Evolutionary conservation across 495 filamentous ascomycete species (phyloP).

Genomic region (Neurospora hispaniola): DNA sequence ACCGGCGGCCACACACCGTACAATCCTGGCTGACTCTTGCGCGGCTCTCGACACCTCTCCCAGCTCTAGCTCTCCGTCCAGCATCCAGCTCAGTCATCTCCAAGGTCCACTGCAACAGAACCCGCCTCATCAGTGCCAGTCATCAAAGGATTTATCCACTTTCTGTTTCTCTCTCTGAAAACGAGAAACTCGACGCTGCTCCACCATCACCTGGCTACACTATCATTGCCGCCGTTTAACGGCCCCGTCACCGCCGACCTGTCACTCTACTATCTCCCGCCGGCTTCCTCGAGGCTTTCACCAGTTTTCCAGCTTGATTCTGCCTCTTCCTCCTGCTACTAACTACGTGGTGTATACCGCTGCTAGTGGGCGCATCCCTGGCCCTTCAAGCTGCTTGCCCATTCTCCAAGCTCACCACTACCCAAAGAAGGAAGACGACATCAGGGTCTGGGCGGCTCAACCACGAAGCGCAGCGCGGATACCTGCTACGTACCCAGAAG

Average conservation of each 20-base stretch:
- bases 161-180: not conserved
- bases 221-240: not conserved
- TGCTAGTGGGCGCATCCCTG: not conserved
- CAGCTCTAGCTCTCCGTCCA: not conserved
- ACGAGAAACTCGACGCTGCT: not conserved
- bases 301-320: not conserved
- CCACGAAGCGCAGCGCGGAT: not conserved
- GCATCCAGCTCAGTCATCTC: not conserved
- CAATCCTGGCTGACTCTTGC: not conserved
- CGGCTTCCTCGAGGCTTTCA: not conserved
- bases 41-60: not conserved
- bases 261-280: not conserved
- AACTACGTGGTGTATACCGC: not conserved
- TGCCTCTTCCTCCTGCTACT: not conserved
- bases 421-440: conserved; percentile 1
- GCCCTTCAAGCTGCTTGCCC: not conserved
- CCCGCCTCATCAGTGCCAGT: not conserved
- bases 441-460: not conserved
- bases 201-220: not conserved
- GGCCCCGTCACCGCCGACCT: not conserved
- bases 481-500: not conserved
- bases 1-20: not conserved
- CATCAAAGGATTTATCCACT: not conserved
- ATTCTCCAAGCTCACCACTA: not conserved
- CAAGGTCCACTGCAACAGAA: not conserved